Evolutionary conservation across 2,329 filamentous ascomycete genomes (phyloP).

Genomic region (Epichloe elymi): DNA sequence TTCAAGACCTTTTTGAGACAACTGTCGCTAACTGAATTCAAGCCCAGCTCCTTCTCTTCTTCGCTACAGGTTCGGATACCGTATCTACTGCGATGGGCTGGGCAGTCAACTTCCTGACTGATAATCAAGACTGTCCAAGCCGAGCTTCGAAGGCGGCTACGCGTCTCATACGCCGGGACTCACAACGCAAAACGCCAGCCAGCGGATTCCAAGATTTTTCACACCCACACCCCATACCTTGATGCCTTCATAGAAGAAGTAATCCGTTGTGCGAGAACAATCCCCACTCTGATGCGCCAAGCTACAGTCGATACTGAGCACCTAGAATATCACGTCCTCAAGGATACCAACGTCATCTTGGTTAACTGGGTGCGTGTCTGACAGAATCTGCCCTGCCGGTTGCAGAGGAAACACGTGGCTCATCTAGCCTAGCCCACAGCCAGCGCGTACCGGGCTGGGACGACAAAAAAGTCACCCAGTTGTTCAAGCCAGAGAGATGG

Average conservation of each 20-base stretch:
- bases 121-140: constrained; percentile 3
- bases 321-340: constrained; percentile 20
- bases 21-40: neutral
- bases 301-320: constrained; percentile 19
- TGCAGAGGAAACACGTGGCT: constrained; percentile 7
- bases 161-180: constrained; percentile 10
- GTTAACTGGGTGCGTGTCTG: constrained; percentile 13
- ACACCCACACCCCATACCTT: constrained; percentile 16
- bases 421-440: constrained; percentile 7
- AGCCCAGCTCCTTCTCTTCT: no score
- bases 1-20: neutral
- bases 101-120: constrained; percentile 3
- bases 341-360: constrained; percentile 19
- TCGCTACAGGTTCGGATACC: constrained; percentile 13
- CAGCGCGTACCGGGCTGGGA: constrained; percentile 14
- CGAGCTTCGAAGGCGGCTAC: constrained; percentile 10
- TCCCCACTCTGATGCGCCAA: constrained; percentile 15
- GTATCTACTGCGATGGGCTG: neutral
- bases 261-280: constrained; percentile 16
- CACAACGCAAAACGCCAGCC: constrained; percentile 10
- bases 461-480: constrained; percentile 13
- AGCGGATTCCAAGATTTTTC: constrained; percentile 15
- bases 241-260: constrained; percentile 25
- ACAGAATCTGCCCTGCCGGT: neutral
- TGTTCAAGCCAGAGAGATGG: constrained; percentile 26